Evolutionary conservation across 2,329 filamentous ascomycete genomes (phyloP), one percentile per base, ranked within the genome.

Genomic region (Aspergillus tubingensis): DNA sequence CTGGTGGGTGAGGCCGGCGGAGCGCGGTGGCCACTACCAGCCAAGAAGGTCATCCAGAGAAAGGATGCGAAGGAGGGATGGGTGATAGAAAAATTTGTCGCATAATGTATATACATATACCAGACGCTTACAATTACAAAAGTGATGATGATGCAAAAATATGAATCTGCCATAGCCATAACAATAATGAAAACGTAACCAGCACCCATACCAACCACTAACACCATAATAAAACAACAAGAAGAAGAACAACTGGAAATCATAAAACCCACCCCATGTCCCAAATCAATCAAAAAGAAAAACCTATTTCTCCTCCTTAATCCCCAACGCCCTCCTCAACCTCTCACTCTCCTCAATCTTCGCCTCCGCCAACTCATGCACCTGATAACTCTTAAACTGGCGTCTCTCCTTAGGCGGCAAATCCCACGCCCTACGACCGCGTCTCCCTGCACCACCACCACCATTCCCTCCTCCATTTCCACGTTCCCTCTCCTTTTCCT

Each of bases 301-400:
- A n/a, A 39, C 30, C 27, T 43, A 17, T 54, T 54, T 58, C 64
- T 96, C 92, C 72, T 89, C 88, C 72, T 88, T 88, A 70, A 98
- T 96, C 53, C 92, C 93, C 67, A 99, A 82, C 7, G 95, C 95
- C 76, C 84, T 91, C 65, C 94, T 82, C 74, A 99, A 80, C 69
- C 91, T 85, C 79, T 98, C 93, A 76, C 90, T 96, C 83, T 99
- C 95, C 75, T 91, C 90, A 68, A 96, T 94, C 84, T 99, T 99
- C 62, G 94, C 95, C 71, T 95, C 91, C 17, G 95, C 95, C 75
- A 96, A 84, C 79, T 98, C 95, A 80, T 99, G 95, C 19, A 98
- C 92, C 78, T 98, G 92, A 78, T 98, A 92, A 66, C 88, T 84
- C 79, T 98, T 99, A 65, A 98, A 83, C 8, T 86, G 84, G 71